A percentile compares a stretch with the other conserved stretches of the same genome.
These are phyloP conservation scores for Sugiyamaella smithiae DNA, from an alignment of 805 yeast genomes.

Conservation along the genomic window DNA sequence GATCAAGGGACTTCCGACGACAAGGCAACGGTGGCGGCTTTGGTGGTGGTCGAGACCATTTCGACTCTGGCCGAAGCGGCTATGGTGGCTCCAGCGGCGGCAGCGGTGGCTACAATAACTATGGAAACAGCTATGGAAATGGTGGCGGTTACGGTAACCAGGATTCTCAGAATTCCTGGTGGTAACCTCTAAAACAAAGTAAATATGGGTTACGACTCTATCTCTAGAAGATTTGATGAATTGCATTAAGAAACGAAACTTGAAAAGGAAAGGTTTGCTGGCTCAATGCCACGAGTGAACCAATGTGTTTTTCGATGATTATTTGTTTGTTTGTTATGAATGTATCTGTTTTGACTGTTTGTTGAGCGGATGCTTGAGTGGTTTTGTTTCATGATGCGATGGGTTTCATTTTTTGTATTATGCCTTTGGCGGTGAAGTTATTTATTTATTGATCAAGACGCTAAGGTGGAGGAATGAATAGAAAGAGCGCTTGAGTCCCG, in stretches of 20 bases:
- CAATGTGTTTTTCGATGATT: constrained; percentile 2
- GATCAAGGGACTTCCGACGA: constrained; percentile 54
- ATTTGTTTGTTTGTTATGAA: constrained; percentile 5
- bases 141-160: constrained; percentile 28
- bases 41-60: constrained; percentile 33
- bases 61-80: constrained; percentile 16
- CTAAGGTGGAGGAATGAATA: not conserved
- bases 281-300: not conserved
- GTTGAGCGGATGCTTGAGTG: constrained; percentile 4
- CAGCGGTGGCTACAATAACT: constrained; percentile 25
- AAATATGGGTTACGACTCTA: constrained; percentile 4
- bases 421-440: constrained; percentile 1
- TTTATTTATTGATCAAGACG: not conserved
- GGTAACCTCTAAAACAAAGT: constrained; percentile 17
- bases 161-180: constrained; percentile 28
- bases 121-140: constrained; percentile 28
- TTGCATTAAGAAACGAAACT: constrained; percentile 11
- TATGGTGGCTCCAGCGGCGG: constrained; percentile 22
- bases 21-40: constrained; percentile 38
- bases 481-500: constrained; percentile 2
- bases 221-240: not conserved
- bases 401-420: constrained; percentile 5
- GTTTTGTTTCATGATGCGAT: constrained; percentile 10
- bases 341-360: constrained; percentile 4
- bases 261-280: not conserved